phyloP scores from a whole-genome alignment of 495 filamentous ascomycete species.

The Neurospora pannonica region DNA sequence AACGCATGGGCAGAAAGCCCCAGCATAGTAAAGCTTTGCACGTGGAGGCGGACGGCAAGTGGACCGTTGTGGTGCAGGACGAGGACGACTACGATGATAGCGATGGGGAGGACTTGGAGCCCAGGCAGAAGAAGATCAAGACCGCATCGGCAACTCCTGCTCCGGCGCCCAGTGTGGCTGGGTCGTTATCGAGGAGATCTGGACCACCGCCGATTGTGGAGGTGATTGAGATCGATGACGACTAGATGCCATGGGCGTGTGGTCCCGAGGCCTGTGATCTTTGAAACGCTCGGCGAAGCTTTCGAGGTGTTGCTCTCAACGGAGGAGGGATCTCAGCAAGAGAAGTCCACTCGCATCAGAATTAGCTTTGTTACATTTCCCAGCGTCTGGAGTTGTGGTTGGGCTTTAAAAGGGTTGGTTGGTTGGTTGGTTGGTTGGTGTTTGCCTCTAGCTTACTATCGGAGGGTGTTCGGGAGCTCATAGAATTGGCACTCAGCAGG shows the following conservation, averaged over 20 bases:
- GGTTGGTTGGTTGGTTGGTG: neutral
- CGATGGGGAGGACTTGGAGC: slow-evolving; percentile 1
- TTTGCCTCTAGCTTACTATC: neutral
- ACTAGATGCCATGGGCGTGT: neutral
- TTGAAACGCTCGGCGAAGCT: neutral
- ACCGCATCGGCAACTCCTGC: neutral
- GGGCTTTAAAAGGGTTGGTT: neutral
- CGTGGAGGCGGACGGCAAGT: slow-evolving; percentile 49
- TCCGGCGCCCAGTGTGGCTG: neutral
- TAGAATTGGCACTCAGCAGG: neutral
- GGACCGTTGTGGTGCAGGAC: slow-evolving; percentile 34
- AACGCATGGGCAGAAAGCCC: slow-evolving; percentile 21
- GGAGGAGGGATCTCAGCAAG: neutral
- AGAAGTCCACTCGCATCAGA: neutral
- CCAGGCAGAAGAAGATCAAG: neutral
- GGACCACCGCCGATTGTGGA: slow-evolving; percentile 6
- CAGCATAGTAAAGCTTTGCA: slow-evolving; percentile 48
- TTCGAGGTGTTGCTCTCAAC: neutral
- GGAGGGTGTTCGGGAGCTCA: neutral
- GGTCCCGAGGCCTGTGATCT: neutral
- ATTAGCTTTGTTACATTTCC: neutral
- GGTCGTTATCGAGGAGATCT: neutral
- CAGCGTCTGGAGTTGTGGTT: neutral
- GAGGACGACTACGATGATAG: slow-evolving; percentile 19
- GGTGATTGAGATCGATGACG: slow-evolving; percentile 14